Evolutionary conservation across 768 basidiomycete species (phyloP).

Genomic region (Amanita muscaria): DNA sequence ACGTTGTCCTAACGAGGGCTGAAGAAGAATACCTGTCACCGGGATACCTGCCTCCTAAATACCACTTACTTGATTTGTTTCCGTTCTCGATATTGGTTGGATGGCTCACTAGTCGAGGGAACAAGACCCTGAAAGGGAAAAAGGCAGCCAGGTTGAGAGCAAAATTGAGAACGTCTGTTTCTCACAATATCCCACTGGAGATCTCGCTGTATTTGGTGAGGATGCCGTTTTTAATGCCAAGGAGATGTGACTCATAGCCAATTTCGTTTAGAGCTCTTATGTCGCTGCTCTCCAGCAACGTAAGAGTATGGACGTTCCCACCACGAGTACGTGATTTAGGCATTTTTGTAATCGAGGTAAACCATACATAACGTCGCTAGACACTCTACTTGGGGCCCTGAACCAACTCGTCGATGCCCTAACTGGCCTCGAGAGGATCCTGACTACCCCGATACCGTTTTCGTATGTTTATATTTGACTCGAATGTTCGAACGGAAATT

Average conservation of each 20-base stretch:
- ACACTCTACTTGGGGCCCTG: conserved; percentile 36
- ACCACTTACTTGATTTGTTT: conserved; percentile 54
- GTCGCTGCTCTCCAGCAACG: conserved; percentile 50
- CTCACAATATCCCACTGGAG: conserved; percentile 62
- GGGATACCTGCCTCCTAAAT: conserved; percentile 48
- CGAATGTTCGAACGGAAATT: background rate
- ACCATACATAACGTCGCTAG: too few species aligned
- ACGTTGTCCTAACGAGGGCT: conserved; percentile 26
- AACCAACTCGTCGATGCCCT: conserved; percentile 54
- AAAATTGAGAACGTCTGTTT: conserved; percentile 33
- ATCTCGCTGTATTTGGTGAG: conserved; percentile 59
- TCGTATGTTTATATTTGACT: conserved; percentile 30
- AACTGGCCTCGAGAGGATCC: conserved; percentile 62
- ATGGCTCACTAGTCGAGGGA: conserved; percentile 37
- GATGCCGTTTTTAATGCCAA: too few species aligned
- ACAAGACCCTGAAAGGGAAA: conserved; percentile 50
- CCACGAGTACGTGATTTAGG: conserved; percentile 49
- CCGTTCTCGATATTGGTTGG: conserved; percentile 56
- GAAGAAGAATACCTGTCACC: conserved; percentile 46
- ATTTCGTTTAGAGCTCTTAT: conserved; percentile 50
- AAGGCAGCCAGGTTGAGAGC: conserved; percentile 50
- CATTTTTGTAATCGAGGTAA: too few species aligned
- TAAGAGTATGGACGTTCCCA: conserved; percentile 50
- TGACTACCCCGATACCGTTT: conserved; percentile 72
- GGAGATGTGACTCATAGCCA: background rate